These are phyloP conservation scores for Scopulariopsis brevicaulis DNA, from an alignment of 2,329 filamentous ascomycete species.

Conservation along the genomic window DNA sequence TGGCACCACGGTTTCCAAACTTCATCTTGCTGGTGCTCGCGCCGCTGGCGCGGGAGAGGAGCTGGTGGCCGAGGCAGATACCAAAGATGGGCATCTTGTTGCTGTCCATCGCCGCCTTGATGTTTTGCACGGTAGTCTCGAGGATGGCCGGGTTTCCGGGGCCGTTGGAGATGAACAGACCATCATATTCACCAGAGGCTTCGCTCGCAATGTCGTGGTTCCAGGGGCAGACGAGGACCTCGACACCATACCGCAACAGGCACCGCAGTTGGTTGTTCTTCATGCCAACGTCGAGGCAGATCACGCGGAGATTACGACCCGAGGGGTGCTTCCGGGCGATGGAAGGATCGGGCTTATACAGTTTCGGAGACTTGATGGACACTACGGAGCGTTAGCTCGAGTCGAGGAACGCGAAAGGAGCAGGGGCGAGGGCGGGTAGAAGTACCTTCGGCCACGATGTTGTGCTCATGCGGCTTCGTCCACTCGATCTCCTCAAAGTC, in stretches of 20 bases:
- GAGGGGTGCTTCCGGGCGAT: slow-evolving; percentile 75
- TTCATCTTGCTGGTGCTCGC: slow-evolving; percentile 92
- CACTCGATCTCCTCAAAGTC: slow-evolving; percentile 75
- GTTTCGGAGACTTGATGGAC: slow-evolving; percentile 74
- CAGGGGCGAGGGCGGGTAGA: not conserved
- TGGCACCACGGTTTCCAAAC: slow-evolving; percentile 97
- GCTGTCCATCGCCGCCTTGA: slow-evolving; percentile 63
- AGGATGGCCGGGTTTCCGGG: slow-evolving; percentile 90
- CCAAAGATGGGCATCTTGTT: slow-evolving; percentile 83
- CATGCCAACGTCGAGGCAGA: slow-evolving; percentile 93
- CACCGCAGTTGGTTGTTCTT: slow-evolving; percentile 98
- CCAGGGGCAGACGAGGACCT: slow-evolving; percentile 92
- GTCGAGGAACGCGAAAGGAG: slow-evolving; percentile 7
- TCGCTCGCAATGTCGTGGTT: slow-evolving; percentile 79
- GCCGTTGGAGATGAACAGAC: slow-evolving; percentile 95
- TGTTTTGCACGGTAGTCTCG: slow-evolving; percentile 66
- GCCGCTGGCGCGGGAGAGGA: slow-evolving; percentile 79
- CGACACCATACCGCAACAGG: slow-evolving; percentile 80
- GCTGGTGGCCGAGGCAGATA: slow-evolving; percentile 91
- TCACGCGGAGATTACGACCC: slow-evolving; percentile 73
- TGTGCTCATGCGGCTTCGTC: slow-evolving; percentile 85
- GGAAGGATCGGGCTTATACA: slow-evolving; percentile 66
- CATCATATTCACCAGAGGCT: slow-evolving; percentile 78
- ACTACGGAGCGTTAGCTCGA: slow-evolving; percentile 46
- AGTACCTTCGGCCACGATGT: slow-evolving; percentile 84